A percentile compares a stretch with the other conserved stretches of the same genome.
Evolutionary conservation across 345 rosid species (phyloP).

Genomic region (Psidium guajava): DNA sequence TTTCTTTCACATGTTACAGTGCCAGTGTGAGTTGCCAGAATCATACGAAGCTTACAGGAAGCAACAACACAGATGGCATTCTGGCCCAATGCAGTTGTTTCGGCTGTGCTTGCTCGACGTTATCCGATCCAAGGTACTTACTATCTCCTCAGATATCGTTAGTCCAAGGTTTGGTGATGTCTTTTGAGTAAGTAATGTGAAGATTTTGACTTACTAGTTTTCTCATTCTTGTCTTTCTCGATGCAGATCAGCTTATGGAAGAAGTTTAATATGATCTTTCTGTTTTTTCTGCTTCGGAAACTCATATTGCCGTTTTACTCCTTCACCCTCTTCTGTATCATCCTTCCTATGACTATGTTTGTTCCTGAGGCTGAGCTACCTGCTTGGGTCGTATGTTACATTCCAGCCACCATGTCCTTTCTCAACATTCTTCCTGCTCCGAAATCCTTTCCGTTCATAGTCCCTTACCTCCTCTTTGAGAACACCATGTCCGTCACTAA

Average conservation of each 20-base stretch:
- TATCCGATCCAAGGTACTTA: constrained; percentile 30
- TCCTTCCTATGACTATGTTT: constrained; percentile 50
- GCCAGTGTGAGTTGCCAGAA: constrained; percentile 50
- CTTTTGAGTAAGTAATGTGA: not conserved
- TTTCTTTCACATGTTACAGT: constrained; percentile 10
- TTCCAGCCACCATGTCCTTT: constrained; percentile 51
- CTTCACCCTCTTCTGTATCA: constrained; percentile 47
- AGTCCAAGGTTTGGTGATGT: not conserved
- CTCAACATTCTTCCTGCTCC: constrained; percentile 49
- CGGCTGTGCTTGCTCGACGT: constrained; percentile 35
- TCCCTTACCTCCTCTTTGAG: constrained; percentile 45
- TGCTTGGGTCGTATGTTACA: constrained; percentile 45
- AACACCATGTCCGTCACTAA: constrained; percentile 53
- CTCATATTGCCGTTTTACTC: constrained; percentile 43
- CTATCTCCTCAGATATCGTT: not conserved
- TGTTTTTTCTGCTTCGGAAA: constrained; percentile 40
- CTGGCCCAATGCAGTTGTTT: constrained; percentile 51
- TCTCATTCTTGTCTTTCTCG: not conserved
- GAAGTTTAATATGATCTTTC: constrained; percentile 45
- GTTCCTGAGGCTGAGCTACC: constrained; percentile 45
- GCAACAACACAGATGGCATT: constrained; percentile 52
- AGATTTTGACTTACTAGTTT: not conserved
- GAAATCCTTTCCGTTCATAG: constrained; percentile 41
- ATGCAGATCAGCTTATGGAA: constrained; percentile 36
- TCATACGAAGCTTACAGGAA: constrained; percentile 48